Conservation (phyloP, 169 alveolate species). For the Cytauxzoon felis region DNA sequence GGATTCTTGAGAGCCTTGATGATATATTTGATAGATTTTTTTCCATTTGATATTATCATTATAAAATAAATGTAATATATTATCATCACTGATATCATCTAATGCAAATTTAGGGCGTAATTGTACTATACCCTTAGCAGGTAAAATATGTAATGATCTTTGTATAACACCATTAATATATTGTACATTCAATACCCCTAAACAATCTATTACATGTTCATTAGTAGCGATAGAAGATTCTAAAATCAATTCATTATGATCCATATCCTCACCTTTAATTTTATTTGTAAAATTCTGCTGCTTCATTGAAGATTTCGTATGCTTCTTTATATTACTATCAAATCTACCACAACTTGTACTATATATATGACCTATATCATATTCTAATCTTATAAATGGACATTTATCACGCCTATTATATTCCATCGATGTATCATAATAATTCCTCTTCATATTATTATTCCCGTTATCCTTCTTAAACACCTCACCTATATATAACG, state of each 20-base stretch:
- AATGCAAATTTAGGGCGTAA: slow-evolving; percentile 49
- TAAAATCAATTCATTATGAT: too few species aligned
- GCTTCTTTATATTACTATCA: too few species aligned
- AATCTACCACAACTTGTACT: too few species aligned
- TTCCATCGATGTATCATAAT: slow-evolving; percentile 24
- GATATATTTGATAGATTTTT: slow-evolving; percentile 9
- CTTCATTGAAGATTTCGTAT: too few species aligned
- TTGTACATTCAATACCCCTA: slow-evolving; percentile 48
- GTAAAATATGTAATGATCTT: slow-evolving; percentile 39
- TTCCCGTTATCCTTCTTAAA: slow-evolving; percentile 19
- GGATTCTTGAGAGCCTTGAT: slow-evolving; percentile 28
- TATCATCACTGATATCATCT: slow-evolving; percentile 26
- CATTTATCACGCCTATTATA: slow-evolving; percentile 30
- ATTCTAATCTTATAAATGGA: slow-evolving; percentile 31
- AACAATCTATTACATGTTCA: slow-evolving; percentile 55
- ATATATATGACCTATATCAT: slow-evolving; percentile 53
- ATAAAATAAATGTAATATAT: slow-evolving; percentile 22
- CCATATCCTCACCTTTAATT: too few species aligned
- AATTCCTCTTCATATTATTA: slow-evolving; percentile 2
- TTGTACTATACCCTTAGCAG: slow-evolving; percentile 42
- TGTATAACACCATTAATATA: slow-evolving; percentile 23
- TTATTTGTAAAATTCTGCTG: too few species aligned
- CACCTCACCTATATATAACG: slow-evolving; percentile 30
- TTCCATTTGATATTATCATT: slow-evolving; percentile 47
- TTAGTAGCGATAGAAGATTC: slow-evolving; percentile 44